Base-by-base conservation (phyloP, 2,329 filamentous ascomycete genomes). In the Onygenales sp. region DNA sequence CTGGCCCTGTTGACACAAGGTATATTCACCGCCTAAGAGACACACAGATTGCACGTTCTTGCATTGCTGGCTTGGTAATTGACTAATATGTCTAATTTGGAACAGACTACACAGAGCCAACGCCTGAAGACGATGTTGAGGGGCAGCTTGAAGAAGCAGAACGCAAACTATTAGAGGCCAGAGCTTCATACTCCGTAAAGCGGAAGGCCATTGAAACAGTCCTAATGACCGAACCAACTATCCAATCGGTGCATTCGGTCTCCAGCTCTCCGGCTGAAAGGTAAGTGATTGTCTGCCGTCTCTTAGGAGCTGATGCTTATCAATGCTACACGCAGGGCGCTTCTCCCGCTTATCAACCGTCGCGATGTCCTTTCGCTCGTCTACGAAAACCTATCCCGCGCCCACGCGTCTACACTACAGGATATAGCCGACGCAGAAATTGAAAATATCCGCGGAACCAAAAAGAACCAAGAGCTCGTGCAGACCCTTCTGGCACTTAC, bases 231-330 rank as follows among this genome's bases (percentile, higher is more conserved):
- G 85, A 88, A 61, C 88, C 89, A 6, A 83, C 87, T 42, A 73
- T 94, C 54, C 88, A 87, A 63, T 85, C 88, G 6, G 82, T 92
- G 40, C 87, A 94, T 66, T 74, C 80, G 55, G 83, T 83, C 43
- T 80, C 79, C 10, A 77, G 82, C 14, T 80, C 82, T 2, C 79
- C 81, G 44, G 75, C 84, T 51, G 87, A 93, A 70, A 80, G 82
- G 87, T 88, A 76, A 52, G 67, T 14, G 36, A 34, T 51, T 32
- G 42, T 36, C 2, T 13, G 17, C 42, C 33, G 21, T 14, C 21
- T 13, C 40, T 44, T 27, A 14, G 17, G n/a, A 44, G 9, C 11
- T 51, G 9, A 44, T 40, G 52, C 47, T 40, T 36, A 21, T 45
- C 27, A 27, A 50, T 57, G 49, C 37, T 11, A 62, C 60, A 54